phyloP scores from a whole-genome alignment of 176 grass and related monocot species.

The Stipa capillata region DNA sequence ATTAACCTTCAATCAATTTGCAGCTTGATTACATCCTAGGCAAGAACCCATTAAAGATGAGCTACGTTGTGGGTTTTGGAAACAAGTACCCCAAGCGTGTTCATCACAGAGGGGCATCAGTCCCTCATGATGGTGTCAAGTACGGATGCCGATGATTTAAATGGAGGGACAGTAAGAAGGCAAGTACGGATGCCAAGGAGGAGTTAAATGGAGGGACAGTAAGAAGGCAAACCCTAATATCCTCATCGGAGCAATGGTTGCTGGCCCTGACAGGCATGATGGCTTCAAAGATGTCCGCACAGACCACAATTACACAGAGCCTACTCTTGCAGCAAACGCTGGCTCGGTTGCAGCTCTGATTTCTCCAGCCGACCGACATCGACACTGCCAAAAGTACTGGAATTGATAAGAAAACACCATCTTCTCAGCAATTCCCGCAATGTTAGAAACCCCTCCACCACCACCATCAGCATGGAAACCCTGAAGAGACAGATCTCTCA shows the following conservation, averaged over 20 bases:
- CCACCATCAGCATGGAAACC: constrained; percentile 68
- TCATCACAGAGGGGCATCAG: constrained; percentile 76
- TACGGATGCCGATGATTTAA: constrained; percentile 83
- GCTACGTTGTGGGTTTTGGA: constrained; percentile 65
- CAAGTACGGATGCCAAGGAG: constrained; percentile 72
- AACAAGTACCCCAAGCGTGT: constrained; percentile 57
- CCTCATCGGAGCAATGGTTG: too few relatives aligned
- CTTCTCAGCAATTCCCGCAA: constrained; percentile 72
- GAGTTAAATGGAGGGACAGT: too few relatives aligned
- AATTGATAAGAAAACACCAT: constrained; percentile 74
- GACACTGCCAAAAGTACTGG: too few relatives aligned
- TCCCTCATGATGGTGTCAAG: constrained; percentile 71
- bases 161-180: constrained; percentile 70
- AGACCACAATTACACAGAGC: too few relatives aligned
- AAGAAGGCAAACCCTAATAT: too few relatives aligned
- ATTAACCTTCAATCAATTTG: constrained; percentile 20
- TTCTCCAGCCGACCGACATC: constrained; percentile 45
- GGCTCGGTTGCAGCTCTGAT: constrained; percentile 65
- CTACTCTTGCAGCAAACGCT: constrained; percentile 76
- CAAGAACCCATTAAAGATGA: constrained; percentile 72
- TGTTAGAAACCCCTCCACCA: constrained; percentile 64
- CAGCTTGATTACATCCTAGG: constrained; percentile 81
- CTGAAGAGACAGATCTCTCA: constrained; percentile 20
- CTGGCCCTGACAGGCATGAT: too few relatives aligned
- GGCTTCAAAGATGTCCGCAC: too few relatives aligned